These are phyloP conservation scores for Geopyxis carbonaria DNA, from an alignment of 495 filamentous ascomycete genomes.

Conservation along the genomic window DNA sequence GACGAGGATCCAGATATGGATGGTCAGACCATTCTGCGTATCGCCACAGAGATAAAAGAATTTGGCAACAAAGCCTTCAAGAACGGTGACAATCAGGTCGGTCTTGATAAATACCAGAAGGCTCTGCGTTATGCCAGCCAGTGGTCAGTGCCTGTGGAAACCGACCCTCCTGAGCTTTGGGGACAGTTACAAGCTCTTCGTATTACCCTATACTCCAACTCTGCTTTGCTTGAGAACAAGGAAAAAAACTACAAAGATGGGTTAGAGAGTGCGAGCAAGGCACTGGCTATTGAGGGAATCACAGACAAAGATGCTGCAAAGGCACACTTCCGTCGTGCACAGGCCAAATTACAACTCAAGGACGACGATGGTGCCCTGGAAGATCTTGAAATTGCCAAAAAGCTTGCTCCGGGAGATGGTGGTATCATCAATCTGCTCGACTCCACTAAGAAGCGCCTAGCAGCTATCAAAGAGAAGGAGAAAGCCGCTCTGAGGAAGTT, in stretches of 20 bases:
- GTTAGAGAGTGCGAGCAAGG: constrained; percentile 49
- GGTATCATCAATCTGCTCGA: constrained; percentile 58
- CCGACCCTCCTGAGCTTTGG: constrained; percentile 49
- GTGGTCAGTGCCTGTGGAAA: constrained; percentile 51
- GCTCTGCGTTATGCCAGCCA: constrained; percentile 87
- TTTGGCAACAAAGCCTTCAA: constrained; percentile 91
- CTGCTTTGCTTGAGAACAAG: constrained; percentile 66
- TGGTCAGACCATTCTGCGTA: constrained; percentile 50
- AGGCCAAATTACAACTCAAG: constrained; percentile 54
- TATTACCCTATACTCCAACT: constrained; percentile 63
- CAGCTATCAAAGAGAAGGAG: constrained; percentile 63
- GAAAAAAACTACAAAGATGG: constrained; percentile 52
- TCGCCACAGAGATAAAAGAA: constrained; percentile 76
- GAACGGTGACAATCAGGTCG: constrained; percentile 46
- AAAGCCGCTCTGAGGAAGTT: constrained; percentile 79
- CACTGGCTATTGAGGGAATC: constrained; percentile 43
- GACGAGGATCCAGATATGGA: constrained; percentile 49
- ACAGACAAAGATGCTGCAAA: constrained; percentile 65
- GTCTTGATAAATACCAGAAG: constrained; percentile 92
- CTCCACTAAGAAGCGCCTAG: constrained; percentile 55
- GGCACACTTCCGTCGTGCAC: constrained; percentile 65
- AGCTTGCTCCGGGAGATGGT: constrained; percentile 58
- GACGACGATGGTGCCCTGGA: constrained; percentile 71
- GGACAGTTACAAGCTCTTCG: constrained; percentile 52
- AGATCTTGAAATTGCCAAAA: constrained; percentile 59